Evolutionary conservation across 129 eudicot genomes (phyloP).

Genomic region (Kitagawia praeruptora): DNA sequence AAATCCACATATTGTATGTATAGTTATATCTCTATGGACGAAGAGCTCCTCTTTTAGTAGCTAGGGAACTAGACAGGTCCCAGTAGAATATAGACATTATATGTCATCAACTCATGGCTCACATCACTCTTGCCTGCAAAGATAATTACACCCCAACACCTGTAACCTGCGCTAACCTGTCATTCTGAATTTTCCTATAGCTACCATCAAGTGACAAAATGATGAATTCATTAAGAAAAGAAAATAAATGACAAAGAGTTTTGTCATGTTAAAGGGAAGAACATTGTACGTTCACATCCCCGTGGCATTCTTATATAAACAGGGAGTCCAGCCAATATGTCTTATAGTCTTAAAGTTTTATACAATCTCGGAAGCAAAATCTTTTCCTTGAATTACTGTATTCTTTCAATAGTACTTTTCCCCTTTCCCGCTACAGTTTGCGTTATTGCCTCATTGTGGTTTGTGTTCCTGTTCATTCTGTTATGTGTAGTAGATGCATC

Average conservation of each 20-base stretch:
- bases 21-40: neutral
- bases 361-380: neutral
- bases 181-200: neutral
- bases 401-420: too few relatives aligned
- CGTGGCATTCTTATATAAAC: neutral
- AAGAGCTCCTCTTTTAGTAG: neutral
- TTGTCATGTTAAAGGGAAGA: neutral
- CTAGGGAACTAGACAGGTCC: neutral
- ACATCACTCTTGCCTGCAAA: neutral
- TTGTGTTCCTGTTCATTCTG: neutral
- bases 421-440: too few relatives aligned
- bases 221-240: neutral
- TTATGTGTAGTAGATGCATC: neutral
- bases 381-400: neutral
- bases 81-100: neutral
- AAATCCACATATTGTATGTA: neutral
- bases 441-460: too few relatives aligned
- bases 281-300: neutral
- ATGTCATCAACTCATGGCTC: neutral
- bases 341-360: neutral
- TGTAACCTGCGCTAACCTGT: neutral
- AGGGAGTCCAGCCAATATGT: neutral
- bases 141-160: neutral
- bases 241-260: neutral
- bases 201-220: neutral